A percentile compares a stretch with the other conserved stretches of the same genome.
Evolutionary conservation across 768 basidiomycete species (phyloP).

Genomic region (Mycena venus): DNA sequence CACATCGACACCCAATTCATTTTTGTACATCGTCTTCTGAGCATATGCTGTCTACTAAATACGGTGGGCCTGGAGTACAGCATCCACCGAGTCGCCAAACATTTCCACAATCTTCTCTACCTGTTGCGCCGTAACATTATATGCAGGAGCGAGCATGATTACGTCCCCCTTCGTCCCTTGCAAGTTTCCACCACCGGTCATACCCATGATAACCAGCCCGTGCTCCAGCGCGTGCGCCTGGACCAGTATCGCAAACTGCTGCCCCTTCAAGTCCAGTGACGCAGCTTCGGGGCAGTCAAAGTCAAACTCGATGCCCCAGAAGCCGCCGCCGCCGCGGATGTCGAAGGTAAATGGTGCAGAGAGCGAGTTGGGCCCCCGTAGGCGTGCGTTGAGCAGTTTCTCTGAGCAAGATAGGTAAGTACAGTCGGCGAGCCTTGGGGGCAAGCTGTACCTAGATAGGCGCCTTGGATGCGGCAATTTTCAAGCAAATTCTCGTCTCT

Average conservation of each 20-base stretch:
- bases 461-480: conserved; percentile 72
- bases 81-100: conserved; percentile 77
- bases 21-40: too few species aligned
- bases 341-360: conserved; percentile 81
- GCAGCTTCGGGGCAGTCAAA: conserved; percentile 60
- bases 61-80: conserved; percentile 61
- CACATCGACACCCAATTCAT: too few species aligned
- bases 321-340: conserved; percentile 86
- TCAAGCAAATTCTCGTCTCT: conserved; percentile 76
- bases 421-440: background rate
- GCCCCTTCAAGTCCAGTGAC: conserved; percentile 63
- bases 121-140: conserved; percentile 79
- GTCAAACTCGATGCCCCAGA: conserved; percentile 90
- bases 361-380: conserved; percentile 67
- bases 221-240: conserved; percentile 79
- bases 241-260: conserved; percentile 74
- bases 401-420: conserved; percentile 40
- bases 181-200: conserved; percentile 76
- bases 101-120: conserved; percentile 76
- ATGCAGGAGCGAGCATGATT: conserved; percentile 83
- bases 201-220: conserved; percentile 79
- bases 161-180: conserved; percentile 82
- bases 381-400: conserved; percentile 64
- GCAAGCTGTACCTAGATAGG: conserved; percentile 61
- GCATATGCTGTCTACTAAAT: too few species aligned